Percentiles rank a stretch among this genome's conserved stretches.
These are phyloP conservation scores for Naganishia onofrii DNA, from an alignment of 768 basidiomycete species.

Conservation along the genomic window DNA sequence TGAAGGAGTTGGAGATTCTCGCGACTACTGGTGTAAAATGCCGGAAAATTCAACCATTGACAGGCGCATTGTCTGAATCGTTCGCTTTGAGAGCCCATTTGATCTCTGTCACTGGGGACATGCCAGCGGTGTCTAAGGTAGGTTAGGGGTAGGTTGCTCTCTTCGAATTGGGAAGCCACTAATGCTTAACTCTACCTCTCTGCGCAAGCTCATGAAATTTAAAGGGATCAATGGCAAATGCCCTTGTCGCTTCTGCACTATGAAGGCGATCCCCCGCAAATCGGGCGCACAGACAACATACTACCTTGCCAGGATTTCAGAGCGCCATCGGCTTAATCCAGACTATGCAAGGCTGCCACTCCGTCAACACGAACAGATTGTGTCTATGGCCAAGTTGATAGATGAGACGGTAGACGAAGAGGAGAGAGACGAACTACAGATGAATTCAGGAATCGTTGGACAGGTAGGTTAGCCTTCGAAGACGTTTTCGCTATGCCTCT, in stretches of 20 bases:
- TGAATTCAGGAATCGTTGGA: background rate
- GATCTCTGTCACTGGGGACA: conserved; percentile 1
- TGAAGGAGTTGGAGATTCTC: background rate
- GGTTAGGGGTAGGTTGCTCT: background rate
- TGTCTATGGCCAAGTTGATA: background rate
- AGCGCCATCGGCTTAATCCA: background rate
- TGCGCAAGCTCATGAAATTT: background rate
- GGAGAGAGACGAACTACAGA: background rate
- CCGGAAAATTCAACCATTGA: background rate
- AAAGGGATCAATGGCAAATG: conserved; percentile 5
- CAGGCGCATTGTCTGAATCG: background rate
- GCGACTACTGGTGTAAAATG: background rate
- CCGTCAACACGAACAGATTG: background rate
- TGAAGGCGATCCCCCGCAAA: background rate
- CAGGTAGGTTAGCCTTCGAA: background rate
- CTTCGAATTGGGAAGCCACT: background rate
- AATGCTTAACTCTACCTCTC: background rate
- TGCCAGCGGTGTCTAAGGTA: conserved; percentile 8
- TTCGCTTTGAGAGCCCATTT: background rate
- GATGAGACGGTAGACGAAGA: background rate
- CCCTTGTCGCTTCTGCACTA: conserved; percentile 10
- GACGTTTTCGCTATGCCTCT: too few species aligned
- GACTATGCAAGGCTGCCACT: background rate
- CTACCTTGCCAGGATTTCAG: background rate
- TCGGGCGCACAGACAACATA: background rate